phyloP scores from a whole-genome alignment of 805 yeast species.

The Saccharomycopsis javanensis region DNA sequence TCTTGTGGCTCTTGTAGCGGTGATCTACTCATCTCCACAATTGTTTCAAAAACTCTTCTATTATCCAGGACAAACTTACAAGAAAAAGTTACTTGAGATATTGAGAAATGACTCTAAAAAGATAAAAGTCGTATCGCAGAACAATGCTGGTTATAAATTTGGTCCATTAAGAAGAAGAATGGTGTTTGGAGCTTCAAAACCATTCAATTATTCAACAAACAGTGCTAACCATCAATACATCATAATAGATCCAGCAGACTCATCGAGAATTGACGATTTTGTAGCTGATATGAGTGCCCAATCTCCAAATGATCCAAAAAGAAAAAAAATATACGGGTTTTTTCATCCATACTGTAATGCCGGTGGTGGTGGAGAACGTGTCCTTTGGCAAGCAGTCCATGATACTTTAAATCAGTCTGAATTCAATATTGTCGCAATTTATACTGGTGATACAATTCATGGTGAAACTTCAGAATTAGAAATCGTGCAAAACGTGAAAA shows the following conservation, averaged over 20 bases:
- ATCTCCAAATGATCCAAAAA: constrained; percentile 25
- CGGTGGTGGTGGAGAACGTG: constrained; percentile 98
- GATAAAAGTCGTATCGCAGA: neutral
- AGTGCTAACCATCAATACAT: neutral
- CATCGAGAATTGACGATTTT: constrained; percentile 3
- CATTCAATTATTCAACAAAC: constrained; percentile 6
- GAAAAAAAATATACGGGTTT: constrained; percentile 59
- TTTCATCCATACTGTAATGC: constrained; percentile 95
- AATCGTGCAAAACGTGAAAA: constrained; percentile 42
- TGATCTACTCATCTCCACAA: neutral
- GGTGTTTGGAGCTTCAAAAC: constrained; percentile 7
- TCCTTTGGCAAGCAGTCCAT: constrained; percentile 86
- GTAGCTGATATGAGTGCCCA: constrained; percentile 9
- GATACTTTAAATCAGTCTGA: constrained; percentile 46
- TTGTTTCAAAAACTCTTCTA: neutral
- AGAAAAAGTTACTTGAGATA: neutral
- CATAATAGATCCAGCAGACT: neutral
- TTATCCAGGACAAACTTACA: neutral
- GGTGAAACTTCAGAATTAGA: constrained; percentile 36
- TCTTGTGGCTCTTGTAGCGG: neutral
- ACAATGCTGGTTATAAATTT: constrained; percentile 5
- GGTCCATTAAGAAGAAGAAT: constrained; percentile 12
- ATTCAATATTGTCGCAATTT: constrained; percentile 52
- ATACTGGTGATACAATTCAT: constrained; percentile 47
- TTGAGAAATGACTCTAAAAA: neutral